Evolutionary conservation across 2,329 filamentous ascomycete species (phyloP).

Genomic region (Penicillium crustosum): DNA sequence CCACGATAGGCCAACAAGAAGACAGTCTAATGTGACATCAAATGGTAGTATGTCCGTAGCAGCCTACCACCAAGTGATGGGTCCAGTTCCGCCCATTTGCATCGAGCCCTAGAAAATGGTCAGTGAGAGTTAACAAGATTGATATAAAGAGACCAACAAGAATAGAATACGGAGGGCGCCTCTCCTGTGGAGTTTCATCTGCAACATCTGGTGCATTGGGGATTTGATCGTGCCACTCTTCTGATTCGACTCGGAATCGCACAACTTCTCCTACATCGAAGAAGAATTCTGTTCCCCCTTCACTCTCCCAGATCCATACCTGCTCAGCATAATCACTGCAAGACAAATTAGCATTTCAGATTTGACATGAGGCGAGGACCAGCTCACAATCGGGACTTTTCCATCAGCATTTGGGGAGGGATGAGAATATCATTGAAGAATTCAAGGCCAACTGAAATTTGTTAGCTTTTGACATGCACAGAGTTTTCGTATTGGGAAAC

Average conservation of each 20-base stretch:
- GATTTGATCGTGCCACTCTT: slow-evolving; percentile 88
- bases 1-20: slow-evolving; percentile 1
- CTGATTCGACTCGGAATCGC: slow-evolving; percentile 78
- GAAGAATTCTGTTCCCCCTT: slow-evolving; percentile 70
- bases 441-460: slow-evolving; percentile 68
- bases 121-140: slow-evolving; percentile 6
- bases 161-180: slow-evolving; percentile 56
- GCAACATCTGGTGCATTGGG: slow-evolving; percentile 67
- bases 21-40: background rate
- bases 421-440: slow-evolving; percentile 95
- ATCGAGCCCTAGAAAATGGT: slow-evolving; percentile 43
- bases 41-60: background rate
- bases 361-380: background rate
- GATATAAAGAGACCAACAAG: slow-evolving; percentile 32
- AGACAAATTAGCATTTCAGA: slow-evolving; percentile 22
- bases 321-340: slow-evolving; percentile 69
- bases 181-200: slow-evolving; percentile 58
- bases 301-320: slow-evolving; percentile 80
- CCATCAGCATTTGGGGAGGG: slow-evolving; percentile 69
- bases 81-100: slow-evolving; percentile 48
- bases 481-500: slow-evolving; percentile 23
- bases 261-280: slow-evolving; percentile 91
- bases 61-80: slow-evolving; percentile 48
- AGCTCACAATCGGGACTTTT: slow-evolving; percentile 72
- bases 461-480: slow-evolving; percentile 11